Evolutionary conservation across 257 asterid genomes (phyloP).

Genomic region (Salvia miltiorrhiza): DNA sequence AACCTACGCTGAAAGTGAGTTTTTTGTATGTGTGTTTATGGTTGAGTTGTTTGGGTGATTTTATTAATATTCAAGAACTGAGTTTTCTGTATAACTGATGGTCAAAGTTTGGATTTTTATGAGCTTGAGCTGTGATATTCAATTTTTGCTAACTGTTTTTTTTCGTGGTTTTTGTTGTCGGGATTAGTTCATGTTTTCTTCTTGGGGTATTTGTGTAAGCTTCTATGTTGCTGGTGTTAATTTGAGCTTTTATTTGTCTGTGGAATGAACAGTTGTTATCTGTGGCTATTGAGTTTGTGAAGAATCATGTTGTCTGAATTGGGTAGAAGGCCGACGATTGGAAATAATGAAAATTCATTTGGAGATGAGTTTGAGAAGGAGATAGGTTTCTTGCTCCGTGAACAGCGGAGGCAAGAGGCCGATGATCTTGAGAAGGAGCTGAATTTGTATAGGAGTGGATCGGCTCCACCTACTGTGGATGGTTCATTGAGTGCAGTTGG

Average conservation of each 20-base stretch:
- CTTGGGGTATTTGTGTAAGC: constrained; percentile 21
- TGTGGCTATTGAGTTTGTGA: constrained; percentile 8
- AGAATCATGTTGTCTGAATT: constrained; percentile 66
- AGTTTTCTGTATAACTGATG: constrained; percentile 25
- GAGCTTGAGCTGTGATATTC: constrained; percentile 22
- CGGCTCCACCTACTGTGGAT: constrained; percentile 99
- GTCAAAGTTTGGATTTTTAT: constrained; percentile 40
- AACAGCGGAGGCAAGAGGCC: constrained; percentile 64
- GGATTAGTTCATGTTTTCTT: constrained; percentile 10
- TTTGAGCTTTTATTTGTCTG: constrained; percentile 4
- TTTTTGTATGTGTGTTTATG: constrained; percentile 10
- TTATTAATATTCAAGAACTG: constrained; percentile 14
- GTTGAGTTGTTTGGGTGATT: constrained; percentile 30
- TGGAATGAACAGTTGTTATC: constrained; percentile 29
- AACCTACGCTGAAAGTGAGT: constrained; percentile 24
- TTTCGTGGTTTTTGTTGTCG: neutral
- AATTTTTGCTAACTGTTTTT: constrained; percentile 17
- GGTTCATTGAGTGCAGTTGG: constrained; percentile 92
- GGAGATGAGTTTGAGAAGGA: constrained; percentile 88
- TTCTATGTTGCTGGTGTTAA: constrained; percentile 28
- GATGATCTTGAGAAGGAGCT: constrained; percentile 90
- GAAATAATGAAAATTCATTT: constrained; percentile 64
- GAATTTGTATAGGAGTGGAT: constrained; percentile 92
- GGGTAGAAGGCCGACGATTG: constrained; percentile 71
- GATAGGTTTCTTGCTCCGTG: constrained; percentile 69